Evolutionary conservation across 148 eudicot species (phyloP).

Genomic region (Fagopyrum esculentum): DNA sequence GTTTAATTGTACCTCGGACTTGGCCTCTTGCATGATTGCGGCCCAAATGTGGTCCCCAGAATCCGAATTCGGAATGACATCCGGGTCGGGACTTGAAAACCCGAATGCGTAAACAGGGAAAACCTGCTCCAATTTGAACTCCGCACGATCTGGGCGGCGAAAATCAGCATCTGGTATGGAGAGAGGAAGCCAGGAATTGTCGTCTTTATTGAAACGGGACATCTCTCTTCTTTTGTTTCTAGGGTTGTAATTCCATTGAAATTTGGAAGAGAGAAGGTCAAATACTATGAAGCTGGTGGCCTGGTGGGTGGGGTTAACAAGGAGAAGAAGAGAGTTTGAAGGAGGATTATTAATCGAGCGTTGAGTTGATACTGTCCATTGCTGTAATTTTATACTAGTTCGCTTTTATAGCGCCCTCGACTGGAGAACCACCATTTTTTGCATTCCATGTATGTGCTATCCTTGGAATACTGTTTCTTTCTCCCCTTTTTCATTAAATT

Average conservation of each 20-base stretch:
- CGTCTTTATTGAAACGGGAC: not conserved
- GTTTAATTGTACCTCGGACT: conserved; percentile 33
- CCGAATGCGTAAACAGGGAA: conserved; percentile 58
- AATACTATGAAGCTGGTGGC: not conserved
- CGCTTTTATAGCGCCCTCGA: not conserved
- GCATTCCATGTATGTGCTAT: not conserved
- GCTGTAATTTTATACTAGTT: not conserved
- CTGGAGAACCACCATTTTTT: not conserved
- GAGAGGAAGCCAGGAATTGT: conserved; percentile 3
- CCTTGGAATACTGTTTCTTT: too few relatives aligned
- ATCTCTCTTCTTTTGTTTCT: not conserved
- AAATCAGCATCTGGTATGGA: not conserved
- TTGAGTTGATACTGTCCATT: not conserved
- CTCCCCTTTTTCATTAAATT: too few relatives aligned
- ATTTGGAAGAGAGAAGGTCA: not conserved
- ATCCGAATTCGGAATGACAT: conserved; percentile 13
- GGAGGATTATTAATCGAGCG: not conserved
- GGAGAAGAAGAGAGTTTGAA: not conserved
- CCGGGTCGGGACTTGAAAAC: conserved; percentile 21
- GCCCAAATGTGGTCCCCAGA: conserved; percentile 42
- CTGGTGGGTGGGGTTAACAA: not conserved
- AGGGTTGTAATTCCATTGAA: not conserved
- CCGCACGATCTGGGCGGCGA: not conserved
- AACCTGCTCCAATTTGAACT: conserved; percentile 33
- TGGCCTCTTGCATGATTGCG: conserved; percentile 47